Evolutionary conservation across 257 asterid species (phyloP), one percentile per base, ranked within the genome.

Genomic region (Linaria vulgaris): DNA sequence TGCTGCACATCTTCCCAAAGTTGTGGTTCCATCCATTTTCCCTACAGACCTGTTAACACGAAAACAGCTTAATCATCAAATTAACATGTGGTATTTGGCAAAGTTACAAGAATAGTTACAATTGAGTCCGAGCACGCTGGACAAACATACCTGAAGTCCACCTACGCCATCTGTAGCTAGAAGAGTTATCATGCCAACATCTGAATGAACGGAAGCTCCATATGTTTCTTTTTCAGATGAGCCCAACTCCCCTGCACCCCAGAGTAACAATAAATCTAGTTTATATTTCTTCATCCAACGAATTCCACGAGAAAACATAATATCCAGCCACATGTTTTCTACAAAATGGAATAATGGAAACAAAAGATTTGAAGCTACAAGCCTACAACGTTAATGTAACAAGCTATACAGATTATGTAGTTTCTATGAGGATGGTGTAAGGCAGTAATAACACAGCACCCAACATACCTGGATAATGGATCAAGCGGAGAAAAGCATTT

Each of bases 161-260:
- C 66, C 61, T 25, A 79, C 72, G 61, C 85, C 84, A 74, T 81
- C 83, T 12, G 88, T 68, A 12, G 79, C 79, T 44, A 84, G 79
- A 70, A 84, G 84, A 58, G 91, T 84, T 61, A 81, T 50, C 91
- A 81, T 81, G 48, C 91, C 91, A 73, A 75, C 81, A 77, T 84
- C 91, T 34, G 88, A 84, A 79, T 84, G 91, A 63, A 86, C 86
- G 59, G 86, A 84, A 66, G 88, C 85, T 68, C 91, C 86, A 51
- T 58, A 79, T 44, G 67, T 69, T 66, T 74, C 78, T 66, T 73
- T 73, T 59, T 63, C 70, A 24, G 72, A 59, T 56, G 55, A 49
- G 37, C 60, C 79, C 21, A 75, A 5, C 15, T 69, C 67, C 11
- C 84, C 88, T 84, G 59, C 27, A 38, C n/a, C 58, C 22, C 53